phyloP scores from a whole-genome alignment of 306 rosid genomes.

The Bauhinia variegata region DNA sequence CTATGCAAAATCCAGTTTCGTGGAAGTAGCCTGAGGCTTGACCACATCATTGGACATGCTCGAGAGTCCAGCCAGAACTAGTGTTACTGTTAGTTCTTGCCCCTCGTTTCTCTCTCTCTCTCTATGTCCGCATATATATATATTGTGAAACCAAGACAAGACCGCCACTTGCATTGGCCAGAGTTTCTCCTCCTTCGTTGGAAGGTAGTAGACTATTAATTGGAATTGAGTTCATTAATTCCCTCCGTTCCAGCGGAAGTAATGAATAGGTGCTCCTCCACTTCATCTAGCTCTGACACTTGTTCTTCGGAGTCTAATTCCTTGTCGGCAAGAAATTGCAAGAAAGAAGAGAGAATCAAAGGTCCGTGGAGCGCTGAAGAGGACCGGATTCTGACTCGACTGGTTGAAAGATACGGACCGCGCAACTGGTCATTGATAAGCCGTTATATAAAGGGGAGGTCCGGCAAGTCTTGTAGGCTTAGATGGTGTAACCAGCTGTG shows the following conservation, averaged over 20 bases:
- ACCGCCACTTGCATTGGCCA: background rate
- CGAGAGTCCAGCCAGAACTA: background rate
- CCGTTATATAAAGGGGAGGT: constrained; percentile 79
- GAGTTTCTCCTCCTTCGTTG: background rate
- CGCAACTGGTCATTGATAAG: constrained; percentile 92
- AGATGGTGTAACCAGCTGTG: constrained; percentile 98
- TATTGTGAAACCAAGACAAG: constrained; percentile 35
- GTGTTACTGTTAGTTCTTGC: constrained; percentile 40
- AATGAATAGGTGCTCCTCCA: constrained; percentile 51
- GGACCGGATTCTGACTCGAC: constrained; percentile 76
- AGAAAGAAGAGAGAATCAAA: constrained; percentile 59
- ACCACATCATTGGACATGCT: background rate
- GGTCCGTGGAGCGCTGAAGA: constrained; percentile 99
- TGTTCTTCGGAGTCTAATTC: constrained; percentile 65
- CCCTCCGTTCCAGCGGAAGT: constrained; percentile 40
- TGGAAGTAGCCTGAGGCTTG: constrained; percentile 48
- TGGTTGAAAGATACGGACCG: constrained; percentile 79
- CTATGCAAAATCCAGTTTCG: constrained; percentile 59
- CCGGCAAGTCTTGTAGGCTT: constrained; percentile 91
- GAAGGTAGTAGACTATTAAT: background rate
- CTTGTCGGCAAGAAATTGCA: constrained; percentile 1
- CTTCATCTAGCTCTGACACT: constrained; percentile 66
- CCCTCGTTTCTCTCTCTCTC: constrained; percentile 29
- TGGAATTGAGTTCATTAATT: too few species aligned
- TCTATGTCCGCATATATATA: background rate